Evolutionary conservation across 495 filamentous ascomycete genomes (phyloP).

Genomic region (Aspergillus indologenus): DNA sequence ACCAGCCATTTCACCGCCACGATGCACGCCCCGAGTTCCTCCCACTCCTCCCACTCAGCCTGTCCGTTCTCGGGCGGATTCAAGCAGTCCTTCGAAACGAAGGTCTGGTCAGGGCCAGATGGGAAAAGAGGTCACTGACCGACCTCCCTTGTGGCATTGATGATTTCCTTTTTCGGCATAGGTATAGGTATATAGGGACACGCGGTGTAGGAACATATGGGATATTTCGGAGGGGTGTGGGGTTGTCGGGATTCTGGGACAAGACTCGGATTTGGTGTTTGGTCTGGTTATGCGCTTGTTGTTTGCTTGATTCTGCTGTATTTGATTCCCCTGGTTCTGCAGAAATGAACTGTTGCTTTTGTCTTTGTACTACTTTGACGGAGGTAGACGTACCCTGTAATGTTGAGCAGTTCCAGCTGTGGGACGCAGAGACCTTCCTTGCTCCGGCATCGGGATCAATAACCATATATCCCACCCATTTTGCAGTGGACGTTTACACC

Average conservation of each 20-base stretch:
- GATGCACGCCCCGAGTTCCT: not conserved
- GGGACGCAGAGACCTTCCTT: no score
- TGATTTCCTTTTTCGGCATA: not conserved
- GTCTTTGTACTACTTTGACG: no score
- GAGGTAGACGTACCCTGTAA: no score
- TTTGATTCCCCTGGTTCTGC: not conserved
- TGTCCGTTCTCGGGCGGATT: not conserved
- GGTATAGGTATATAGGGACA: not conserved
- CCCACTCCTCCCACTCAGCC: not conserved
- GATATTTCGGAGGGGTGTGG: not conserved
- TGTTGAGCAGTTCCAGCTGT: no score
- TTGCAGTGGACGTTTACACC: no score
- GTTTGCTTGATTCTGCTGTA: not conserved
- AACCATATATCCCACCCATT: no score
- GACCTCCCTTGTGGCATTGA: not conserved
- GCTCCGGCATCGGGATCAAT: no score
- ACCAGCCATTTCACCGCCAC: not conserved
- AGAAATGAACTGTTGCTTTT: no score
- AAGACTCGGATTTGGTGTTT: not conserved
- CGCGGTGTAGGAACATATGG: not conserved
- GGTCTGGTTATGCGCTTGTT: not conserved
- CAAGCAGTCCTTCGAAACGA: not conserved
- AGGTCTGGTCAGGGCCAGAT: constrained; percentile 1
- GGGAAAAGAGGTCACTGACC: not conserved
- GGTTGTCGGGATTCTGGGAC: not conserved